These are phyloP conservation scores for Yarrowia bubula DNA, from an alignment of 805 yeast genomes.

Conservation along the genomic window DNA sequence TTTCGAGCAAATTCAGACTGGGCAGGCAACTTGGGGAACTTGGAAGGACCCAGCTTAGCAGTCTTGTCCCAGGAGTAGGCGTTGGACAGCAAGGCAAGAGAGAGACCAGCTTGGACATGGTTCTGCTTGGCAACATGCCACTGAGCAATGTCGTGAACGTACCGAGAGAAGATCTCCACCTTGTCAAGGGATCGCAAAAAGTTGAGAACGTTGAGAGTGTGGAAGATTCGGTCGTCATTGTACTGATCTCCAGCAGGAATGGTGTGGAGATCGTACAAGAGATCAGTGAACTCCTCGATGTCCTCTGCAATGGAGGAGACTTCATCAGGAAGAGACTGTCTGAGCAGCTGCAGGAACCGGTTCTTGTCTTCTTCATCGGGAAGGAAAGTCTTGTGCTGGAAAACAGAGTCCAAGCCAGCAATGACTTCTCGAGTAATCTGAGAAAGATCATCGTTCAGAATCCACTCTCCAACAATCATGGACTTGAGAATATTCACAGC, in stretches of 20 bases:
- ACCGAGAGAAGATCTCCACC: constrained; percentile 78
- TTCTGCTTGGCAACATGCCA: constrained; percentile 59
- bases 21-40: constrained; percentile 70
- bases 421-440: constrained; percentile 65
- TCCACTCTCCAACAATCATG: constrained; percentile 63
- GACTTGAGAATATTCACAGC: constrained; percentile 72
- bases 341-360: constrained; percentile 51
- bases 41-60: constrained; percentile 52
- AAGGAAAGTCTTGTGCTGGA: constrained; percentile 54
- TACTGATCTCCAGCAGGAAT: constrained; percentile 82
- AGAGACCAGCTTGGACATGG: constrained; percentile 77
- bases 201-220: constrained; percentile 69
- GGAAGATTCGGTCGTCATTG: constrained; percentile 83
- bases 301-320: constrained; percentile 51
- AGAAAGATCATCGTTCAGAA: constrained; percentile 54
- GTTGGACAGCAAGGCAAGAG: constrained; percentile 72
- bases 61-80: constrained; percentile 66
- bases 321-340: constrained; percentile 58
- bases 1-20: constrained; percentile 80
- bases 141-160: constrained; percentile 70
- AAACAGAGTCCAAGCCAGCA: constrained; percentile 62
- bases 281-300: constrained; percentile 54
- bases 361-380: constrained; percentile 57
- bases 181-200: constrained; percentile 73
- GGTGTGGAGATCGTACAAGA: constrained; percentile 62